phyloP scores from a whole-genome alignment of 495 filamentous ascomycete species.

The Cetradonia linearis region DNA sequence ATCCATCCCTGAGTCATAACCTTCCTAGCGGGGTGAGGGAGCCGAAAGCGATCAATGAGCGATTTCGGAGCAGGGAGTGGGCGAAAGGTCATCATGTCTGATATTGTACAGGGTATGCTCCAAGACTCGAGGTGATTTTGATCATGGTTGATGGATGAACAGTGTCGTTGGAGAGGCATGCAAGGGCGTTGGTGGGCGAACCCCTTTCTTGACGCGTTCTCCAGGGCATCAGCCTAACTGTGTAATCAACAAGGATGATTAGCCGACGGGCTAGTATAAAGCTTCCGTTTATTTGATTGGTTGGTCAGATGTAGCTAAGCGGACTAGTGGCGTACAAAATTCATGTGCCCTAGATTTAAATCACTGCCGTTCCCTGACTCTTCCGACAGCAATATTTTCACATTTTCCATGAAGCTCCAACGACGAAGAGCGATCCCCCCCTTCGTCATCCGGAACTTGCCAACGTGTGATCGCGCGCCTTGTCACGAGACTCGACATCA shows the following conservation, averaged over 20 bases:
- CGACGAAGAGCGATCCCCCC: not conserved
- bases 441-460: conserved; percentile 12
- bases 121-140: not conserved
- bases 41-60: conserved; percentile 6
- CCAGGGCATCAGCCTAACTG: not conserved
- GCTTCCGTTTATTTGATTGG: not conserved
- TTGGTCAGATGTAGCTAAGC: not conserved
- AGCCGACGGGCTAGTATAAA: not conserved
- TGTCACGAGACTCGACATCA: conserved; percentile 4
- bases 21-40: not conserved
- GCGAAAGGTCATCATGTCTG: not conserved
- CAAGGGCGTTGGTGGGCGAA: conserved; percentile 4
- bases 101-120: not conserved
- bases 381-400: conserved; percentile 11
- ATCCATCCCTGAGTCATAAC: conserved; percentile 10
- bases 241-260: conserved; percentile 13
- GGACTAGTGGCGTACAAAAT: conserved; percentile 10
- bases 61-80: conserved; percentile 2
- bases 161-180: conserved; percentile 1
- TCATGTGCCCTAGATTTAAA: conserved; percentile 13
- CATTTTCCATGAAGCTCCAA: conserved; percentile 5
- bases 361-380: conserved; percentile 11
- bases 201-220: conserved; percentile 8
- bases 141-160: not conserved
- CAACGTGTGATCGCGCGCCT: conserved; percentile 9